phyloP scores from a whole-genome alignment of 2,329 filamentous ascomycete species.

The Plenodomus lindquistii region DNA sequence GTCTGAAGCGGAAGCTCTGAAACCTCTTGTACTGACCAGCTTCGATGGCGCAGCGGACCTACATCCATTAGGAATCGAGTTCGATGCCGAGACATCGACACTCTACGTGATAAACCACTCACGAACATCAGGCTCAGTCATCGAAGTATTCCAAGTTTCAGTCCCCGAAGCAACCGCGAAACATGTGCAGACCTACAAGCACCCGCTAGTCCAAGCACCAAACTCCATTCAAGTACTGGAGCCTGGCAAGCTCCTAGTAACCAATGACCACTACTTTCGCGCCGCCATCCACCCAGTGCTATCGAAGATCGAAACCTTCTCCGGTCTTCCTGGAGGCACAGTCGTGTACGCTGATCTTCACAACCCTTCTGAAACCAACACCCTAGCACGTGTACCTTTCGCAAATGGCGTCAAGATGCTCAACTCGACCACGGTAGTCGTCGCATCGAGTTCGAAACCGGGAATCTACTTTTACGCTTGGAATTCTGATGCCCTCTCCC shows the following conservation, averaged over 20 bases:
- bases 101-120: slow-evolving; percentile 50
- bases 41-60: slow-evolving; percentile 38
- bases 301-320: slow-evolving; percentile 46
- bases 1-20: slow-evolving; percentile 21
- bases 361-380: slow-evolving; percentile 10
- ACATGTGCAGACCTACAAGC: slow-evolving; percentile 35
- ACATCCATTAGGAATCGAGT: slow-evolving; percentile 50
- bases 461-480: slow-evolving; percentile 43
- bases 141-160: slow-evolving; percentile 40
- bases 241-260: slow-evolving; percentile 41
- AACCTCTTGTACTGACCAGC: slow-evolving; percentile 28
- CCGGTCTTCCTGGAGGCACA: slow-evolving; percentile 40
- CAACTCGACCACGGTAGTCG: slow-evolving; percentile 44
- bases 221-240: slow-evolving; percentile 46
- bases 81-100: slow-evolving; percentile 37
- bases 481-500: slow-evolving; percentile 3
- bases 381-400: slow-evolving; percentile 43
- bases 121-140: slow-evolving; percentile 27
- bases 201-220: slow-evolving; percentile 41
- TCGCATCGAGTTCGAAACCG: slow-evolving; percentile 42
- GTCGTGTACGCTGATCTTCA: slow-evolving; percentile 42
- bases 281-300: slow-evolving; percentile 29
- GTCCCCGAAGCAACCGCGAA: slow-evolving; percentile 25
- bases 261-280: slow-evolving; percentile 49
- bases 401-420: slow-evolving; percentile 48